A percentile compares a stretch with the other conserved stretches of the same genome.
Conservation (phyloP, 2,329 filamentous ascomycete species). For the Aspergillus thermomutatus region DNA sequence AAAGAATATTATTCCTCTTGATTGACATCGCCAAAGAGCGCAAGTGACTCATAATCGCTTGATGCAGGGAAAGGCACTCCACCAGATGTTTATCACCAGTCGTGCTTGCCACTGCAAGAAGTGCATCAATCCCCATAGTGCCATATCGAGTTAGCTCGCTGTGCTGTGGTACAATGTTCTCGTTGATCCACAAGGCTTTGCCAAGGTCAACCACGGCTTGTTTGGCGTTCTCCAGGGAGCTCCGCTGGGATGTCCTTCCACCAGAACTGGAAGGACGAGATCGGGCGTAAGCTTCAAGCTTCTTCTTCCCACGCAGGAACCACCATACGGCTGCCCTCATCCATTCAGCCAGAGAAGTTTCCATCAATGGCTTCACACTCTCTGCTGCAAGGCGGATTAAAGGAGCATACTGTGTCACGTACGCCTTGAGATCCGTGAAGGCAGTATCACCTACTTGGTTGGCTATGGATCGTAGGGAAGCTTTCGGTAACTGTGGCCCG, state of each 20-base stretch:
- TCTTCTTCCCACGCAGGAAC: slow-evolving; percentile 78
- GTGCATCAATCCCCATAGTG: slow-evolving; percentile 35
- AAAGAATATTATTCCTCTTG: slow-evolving; percentile 76
- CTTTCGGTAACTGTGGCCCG: slow-evolving; percentile 27
- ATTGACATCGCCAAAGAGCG: slow-evolving; percentile 76
- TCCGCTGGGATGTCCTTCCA: slow-evolving; percentile 43
- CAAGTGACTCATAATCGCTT: slow-evolving; percentile 61
- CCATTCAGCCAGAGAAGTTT: slow-evolving; percentile 64
- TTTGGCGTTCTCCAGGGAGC: slow-evolving; percentile 49
- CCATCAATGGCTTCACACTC: slow-evolving; percentile 62
- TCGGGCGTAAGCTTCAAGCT: slow-evolving; percentile 69
- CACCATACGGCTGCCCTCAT: slow-evolving; percentile 78
- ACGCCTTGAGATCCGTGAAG: slow-evolving; percentile 64
- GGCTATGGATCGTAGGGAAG: slow-evolving; percentile 35
- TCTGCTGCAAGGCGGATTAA: slow-evolving; percentile 78
- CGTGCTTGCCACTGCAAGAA: slow-evolving; percentile 40
- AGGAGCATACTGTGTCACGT: slow-evolving; percentile 70
- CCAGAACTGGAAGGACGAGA: slow-evolving; percentile 57
- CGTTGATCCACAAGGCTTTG: slow-evolving; percentile 78
- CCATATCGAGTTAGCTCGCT: slow-evolving; percentile 40
- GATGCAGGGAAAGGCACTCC: slow-evolving; percentile 49
- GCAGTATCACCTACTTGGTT: slow-evolving; percentile 60
- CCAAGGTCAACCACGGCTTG: slow-evolving; percentile 84
- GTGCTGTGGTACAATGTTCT: slow-evolving; percentile 39
- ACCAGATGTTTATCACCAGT: slow-evolving; percentile 45